Conservation (phyloP, 257 asterid genomes). For the Petunia secreta region DNA sequence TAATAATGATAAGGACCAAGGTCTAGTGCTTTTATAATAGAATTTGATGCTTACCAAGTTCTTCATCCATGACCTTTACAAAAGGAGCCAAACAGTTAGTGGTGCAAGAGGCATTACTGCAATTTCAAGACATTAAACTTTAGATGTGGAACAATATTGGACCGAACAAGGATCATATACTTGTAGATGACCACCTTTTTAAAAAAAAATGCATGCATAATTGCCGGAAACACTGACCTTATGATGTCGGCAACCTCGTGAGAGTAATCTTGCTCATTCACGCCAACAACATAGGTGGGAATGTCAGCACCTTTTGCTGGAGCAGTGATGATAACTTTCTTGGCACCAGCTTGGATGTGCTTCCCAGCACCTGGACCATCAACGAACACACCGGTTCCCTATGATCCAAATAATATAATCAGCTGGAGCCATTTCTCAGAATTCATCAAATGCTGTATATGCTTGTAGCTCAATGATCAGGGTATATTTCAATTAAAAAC, state of each 20-base stretch:
- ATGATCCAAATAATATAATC: conserved; percentile 23
- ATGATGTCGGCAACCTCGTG: conserved; percentile 81
- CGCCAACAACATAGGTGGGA: conserved; percentile 92
- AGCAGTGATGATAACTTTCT: conserved; percentile 94
- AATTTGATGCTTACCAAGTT: conserved; percentile 55
- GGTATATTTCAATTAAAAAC: neutral
- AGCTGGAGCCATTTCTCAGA: conserved; percentile 12
- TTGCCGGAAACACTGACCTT: conserved; percentile 47
- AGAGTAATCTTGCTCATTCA: conserved; percentile 74
- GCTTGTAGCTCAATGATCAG: neutral
- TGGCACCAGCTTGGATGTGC: conserved; percentile 97
- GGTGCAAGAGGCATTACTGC: conserved; percentile 98
- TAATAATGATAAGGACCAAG: neutral
- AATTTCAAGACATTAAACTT: neutral
- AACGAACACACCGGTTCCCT: conserved; percentile 96
- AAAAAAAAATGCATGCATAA: neutral
- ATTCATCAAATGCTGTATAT: neutral
- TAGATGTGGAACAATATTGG: neutral
- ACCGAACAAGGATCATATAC: neutral
- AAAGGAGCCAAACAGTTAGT: conserved; percentile 98
- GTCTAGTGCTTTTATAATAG: neutral
- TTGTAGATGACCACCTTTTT: neutral
- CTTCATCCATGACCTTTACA: conserved; percentile 84
- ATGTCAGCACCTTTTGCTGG: conserved; percentile 97
- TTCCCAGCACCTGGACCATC: conserved; percentile 98